phyloP scores from a whole-genome alignment of 257 asterid genomes.

The Jacaranda copaia region DNA sequence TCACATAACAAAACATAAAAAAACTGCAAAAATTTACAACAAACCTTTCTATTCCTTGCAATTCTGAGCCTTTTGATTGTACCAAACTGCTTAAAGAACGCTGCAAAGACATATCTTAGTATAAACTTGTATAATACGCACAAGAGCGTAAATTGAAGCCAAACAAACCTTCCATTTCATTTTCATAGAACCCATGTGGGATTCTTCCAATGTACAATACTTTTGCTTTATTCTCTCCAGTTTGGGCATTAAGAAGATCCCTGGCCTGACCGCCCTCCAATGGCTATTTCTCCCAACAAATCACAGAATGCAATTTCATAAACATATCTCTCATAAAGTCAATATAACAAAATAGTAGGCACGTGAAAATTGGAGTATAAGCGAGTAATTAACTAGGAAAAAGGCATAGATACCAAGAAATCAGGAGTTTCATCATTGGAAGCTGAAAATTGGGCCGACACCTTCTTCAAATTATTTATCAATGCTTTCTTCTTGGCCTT shows the following conservation, averaged over 20 bases:
- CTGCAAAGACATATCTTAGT: conserved; percentile 48
- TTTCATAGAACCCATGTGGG: conserved; percentile 96
- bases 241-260: conserved; percentile 52
- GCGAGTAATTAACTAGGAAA: background rate
- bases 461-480: conserved; percentile 56
- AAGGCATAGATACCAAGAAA: conserved; percentile 53
- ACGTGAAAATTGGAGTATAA: background rate
- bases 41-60: conserved; percentile 89
- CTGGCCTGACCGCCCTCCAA: conserved; percentile 81
- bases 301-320: background rate
- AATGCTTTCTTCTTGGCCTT: conserved; percentile 60
- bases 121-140: background rate
- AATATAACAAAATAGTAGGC: too few relatives aligned
- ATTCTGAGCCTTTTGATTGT: conserved; percentile 79
- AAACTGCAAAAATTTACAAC: conserved; percentile 25
- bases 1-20: background rate
- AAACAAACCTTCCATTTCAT: conserved; percentile 86
- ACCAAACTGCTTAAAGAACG: conserved; percentile 94
- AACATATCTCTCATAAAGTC: too few relatives aligned
- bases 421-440: conserved; percentile 58
- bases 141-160: background rate
- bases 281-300: conserved; percentile 50
- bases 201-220: conserved; percentile 90
- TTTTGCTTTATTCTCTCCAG: conserved; percentile 60
- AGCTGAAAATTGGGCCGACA: conserved; percentile 52